Percentiles rank a stretch among this genome's conserved stretches.
phyloP scores from a whole-genome alignment of 768 basidiomycete species.

The Tricholoma terreum region DNA sequence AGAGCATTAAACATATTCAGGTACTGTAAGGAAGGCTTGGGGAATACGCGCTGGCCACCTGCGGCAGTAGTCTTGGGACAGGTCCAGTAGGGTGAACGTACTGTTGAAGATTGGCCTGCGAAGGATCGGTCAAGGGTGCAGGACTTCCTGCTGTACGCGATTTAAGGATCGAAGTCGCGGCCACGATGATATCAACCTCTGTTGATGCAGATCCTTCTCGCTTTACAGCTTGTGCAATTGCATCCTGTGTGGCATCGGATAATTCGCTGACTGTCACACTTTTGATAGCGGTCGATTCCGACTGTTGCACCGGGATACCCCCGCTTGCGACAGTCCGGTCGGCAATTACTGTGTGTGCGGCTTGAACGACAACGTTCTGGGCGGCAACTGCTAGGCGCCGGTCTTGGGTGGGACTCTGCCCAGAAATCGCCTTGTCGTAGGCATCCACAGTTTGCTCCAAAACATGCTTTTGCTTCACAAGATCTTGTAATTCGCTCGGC shows the following conservation, averaged over 20 bases:
- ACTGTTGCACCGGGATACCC: slow-evolving; percentile 34
- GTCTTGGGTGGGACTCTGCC: slow-evolving; percentile 48
- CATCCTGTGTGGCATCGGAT: slow-evolving; percentile 53
- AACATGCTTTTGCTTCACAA: slow-evolving; percentile 81
- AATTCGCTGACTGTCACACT: slow-evolving; percentile 50
- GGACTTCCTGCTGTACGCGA: slow-evolving; percentile 33
- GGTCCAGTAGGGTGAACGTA: slow-evolving; percentile 18
- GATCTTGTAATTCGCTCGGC: slow-evolving; percentile 52
- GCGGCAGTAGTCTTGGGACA: slow-evolving; percentile 19
- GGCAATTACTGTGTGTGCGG: slow-evolving; percentile 64
- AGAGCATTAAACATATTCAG: slow-evolving; percentile 40
- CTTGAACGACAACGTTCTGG: slow-evolving; percentile 78
- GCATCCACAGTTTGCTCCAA: slow-evolving; percentile 68
- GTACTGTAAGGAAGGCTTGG: slow-evolving; percentile 35
- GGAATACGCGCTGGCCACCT: slow-evolving; percentile 20
- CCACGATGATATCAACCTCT: slow-evolving; percentile 78
- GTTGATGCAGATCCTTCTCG: slow-evolving; percentile 69
- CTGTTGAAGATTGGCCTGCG: slow-evolving; percentile 17
- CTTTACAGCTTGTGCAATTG: slow-evolving; percentile 81
- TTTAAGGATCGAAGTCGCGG: slow-evolving; percentile 54
- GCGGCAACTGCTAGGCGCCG: slow-evolving; percentile 71
- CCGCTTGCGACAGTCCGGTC: slow-evolving; percentile 42
- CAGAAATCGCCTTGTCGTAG: slow-evolving; percentile 66
- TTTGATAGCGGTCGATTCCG: slow-evolving; percentile 42
- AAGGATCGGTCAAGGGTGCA: slow-evolving; percentile 18